These are phyloP conservation scores for Oryza punctata DNA, from an alignment of 176 grass and related monocot species.

Conservation along the genomic window DNA sequence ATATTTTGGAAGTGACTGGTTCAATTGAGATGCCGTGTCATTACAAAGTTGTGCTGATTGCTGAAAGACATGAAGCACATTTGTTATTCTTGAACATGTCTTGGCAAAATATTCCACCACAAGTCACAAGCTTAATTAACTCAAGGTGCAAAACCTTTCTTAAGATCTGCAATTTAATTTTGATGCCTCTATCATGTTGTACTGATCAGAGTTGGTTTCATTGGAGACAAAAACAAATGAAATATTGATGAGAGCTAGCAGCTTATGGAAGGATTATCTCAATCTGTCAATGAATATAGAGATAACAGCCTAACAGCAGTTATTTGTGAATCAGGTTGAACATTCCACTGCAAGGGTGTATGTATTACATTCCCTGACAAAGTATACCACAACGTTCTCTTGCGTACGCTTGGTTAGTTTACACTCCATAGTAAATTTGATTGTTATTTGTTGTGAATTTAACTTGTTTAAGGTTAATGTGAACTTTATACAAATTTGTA, in stretches of 20 bases:
- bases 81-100: background rate
- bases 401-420: constrained; percentile 9
- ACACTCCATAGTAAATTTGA: background rate
- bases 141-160: background rate
- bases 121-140: background rate
- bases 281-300: background rate
- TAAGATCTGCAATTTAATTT: background rate
- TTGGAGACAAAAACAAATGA: background rate
- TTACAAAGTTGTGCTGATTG: background rate
- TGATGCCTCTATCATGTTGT: background rate
- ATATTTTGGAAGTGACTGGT: background rate
- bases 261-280: constrained; percentile 12
- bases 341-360: background rate
- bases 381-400: background rate
- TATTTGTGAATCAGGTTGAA: background rate
- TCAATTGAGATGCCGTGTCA: background rate
- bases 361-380: background rate
- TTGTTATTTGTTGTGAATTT: background rate
- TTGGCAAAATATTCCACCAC: background rate
- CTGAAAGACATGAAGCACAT: background rate
- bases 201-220: constrained; percentile 8
- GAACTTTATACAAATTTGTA: background rate
- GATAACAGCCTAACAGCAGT: background rate
- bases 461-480: background rate
- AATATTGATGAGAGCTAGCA: background rate